phyloP scores from a whole-genome alignment of 306 rosid species.

The Comarum palustre region DNA sequence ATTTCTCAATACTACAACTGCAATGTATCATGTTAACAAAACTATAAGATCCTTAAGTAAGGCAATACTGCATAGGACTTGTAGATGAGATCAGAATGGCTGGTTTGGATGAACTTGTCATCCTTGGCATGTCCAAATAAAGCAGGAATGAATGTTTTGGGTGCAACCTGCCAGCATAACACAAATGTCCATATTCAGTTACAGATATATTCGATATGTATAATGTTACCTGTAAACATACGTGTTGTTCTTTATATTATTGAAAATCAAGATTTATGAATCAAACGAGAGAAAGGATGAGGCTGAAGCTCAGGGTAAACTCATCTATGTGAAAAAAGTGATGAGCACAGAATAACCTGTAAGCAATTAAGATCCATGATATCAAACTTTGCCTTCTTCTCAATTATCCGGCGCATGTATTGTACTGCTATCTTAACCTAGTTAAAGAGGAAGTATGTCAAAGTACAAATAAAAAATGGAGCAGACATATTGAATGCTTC shows the following conservation, averaged over 20 bases:
- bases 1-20: conserved; percentile 15
- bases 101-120: conserved; percentile 77
- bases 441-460: conserved; percentile 20
- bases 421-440: conserved; percentile 94
- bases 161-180: conserved; percentile 56
- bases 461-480: conserved; percentile 7
- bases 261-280: background rate
- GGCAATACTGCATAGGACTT: conserved; percentile 63
- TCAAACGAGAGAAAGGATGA: background rate
- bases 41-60: conserved; percentile 21
- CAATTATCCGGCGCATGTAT: conserved; percentile 90
- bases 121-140: conserved; percentile 87
- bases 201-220: background rate
- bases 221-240: background rate
- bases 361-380: conserved; percentile 87
- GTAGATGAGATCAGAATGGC: conserved; percentile 69
- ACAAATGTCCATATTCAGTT: background rate
- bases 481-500: conserved; percentile 11
- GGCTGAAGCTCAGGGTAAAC: conserved; percentile 6
- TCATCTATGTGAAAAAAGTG: conserved; percentile 8
- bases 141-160: conserved; percentile 82
- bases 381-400: conserved; percentile 92
- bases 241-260: background rate
- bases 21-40: conserved; percentile 2
- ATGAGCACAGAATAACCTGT: conserved; percentile 50